Evolutionary conservation across 495 filamentous ascomycete species (phyloP).

Genomic region (Podospora bellae-mahoneyi): DNA sequence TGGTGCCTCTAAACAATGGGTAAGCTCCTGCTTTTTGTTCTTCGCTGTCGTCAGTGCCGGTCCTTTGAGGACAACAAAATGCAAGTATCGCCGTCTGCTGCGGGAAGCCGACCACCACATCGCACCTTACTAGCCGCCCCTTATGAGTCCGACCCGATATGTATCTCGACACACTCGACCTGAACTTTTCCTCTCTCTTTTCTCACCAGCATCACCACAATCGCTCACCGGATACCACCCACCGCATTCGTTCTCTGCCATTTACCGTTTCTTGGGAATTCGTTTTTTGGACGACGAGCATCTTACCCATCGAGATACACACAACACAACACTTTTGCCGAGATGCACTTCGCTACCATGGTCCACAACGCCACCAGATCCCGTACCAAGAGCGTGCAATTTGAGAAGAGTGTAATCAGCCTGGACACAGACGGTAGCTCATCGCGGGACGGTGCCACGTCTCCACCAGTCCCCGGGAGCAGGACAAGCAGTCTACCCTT

Average conservation of each 20-base stretch:
- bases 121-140: slow-evolving; percentile 20
- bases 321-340: slow-evolving; percentile 30
- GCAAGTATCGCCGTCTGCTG: slow-evolving; percentile 29
- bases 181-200: slow-evolving; percentile 14
- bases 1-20: slow-evolving; percentile 41
- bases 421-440: slow-evolving; percentile 23
- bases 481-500: slow-evolving; percentile 38
- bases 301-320: slow-evolving; percentile 38
- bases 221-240: slow-evolving; percentile 19
- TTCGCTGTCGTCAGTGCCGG: slow-evolving; percentile 24
- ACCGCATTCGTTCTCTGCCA: slow-evolving; percentile 26
- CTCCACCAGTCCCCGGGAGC: slow-evolving; percentile 24
- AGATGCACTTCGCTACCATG: slow-evolving; percentile 44
- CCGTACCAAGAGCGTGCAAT: slow-evolving; percentile 46
- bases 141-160: slow-evolving; percentile 15
- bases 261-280: slow-evolving; percentile 41
- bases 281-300: slow-evolving; percentile 27
- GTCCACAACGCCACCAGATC: slow-evolving; percentile 40
- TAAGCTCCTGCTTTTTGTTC: slow-evolving; percentile 43
- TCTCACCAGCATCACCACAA: slow-evolving; percentile 21
- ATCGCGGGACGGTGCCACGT: slow-evolving; percentile 25
- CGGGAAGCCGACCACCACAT: slow-evolving; percentile 23
- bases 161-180: slow-evolving; percentile 12
- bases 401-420: slow-evolving; percentile 38
- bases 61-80: slow-evolving; percentile 26